These are phyloP conservation scores for Claviceps humidiphila DNA, from an alignment of 2,329 filamentous ascomycete genomes.

Conservation along the genomic window DNA sequence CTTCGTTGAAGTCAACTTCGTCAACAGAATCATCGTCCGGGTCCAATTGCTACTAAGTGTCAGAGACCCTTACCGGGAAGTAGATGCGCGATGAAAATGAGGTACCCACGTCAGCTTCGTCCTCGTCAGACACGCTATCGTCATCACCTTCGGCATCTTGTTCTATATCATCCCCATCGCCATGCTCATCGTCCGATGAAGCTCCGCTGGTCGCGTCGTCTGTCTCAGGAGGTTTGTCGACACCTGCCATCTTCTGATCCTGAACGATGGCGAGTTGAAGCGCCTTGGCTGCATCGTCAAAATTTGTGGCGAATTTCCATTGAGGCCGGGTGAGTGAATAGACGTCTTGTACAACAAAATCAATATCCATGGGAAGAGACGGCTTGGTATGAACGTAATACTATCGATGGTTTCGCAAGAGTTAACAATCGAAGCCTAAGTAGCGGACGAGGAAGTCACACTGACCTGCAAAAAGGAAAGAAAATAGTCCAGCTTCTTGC, in stretches of 20 bases:
- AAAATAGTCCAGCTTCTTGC: slow-evolving; percentile 97
- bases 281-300: slow-evolving; percentile 69
- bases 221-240: slow-evolving; percentile 54
- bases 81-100: background rate
- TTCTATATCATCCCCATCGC: slow-evolving; percentile 52
- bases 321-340: slow-evolving; percentile 76
- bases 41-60: slow-evolving; percentile 24
- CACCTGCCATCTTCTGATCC: slow-evolving; percentile 69
- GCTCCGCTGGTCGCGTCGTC: slow-evolving; percentile 60
- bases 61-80: background rate
- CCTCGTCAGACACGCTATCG: slow-evolving; percentile 45
- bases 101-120: slow-evolving; percentile 40
- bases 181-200: slow-evolving; percentile 65
- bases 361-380: slow-evolving; percentile 85
- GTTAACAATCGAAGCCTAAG: background rate
- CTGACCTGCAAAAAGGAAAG: slow-evolving; percentile 78
- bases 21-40: slow-evolving; percentile 34
- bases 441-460: background rate
- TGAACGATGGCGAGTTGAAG: slow-evolving; percentile 83
- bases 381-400: slow-evolving; percentile 93
- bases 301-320: slow-evolving; percentile 72
- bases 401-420: slow-evolving; percentile 21
- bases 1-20: slow-evolving; percentile 62
- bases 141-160: slow-evolving; percentile 47
- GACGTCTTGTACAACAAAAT: slow-evolving; percentile 90